Percentiles rank a stretch among this genome's conserved stretches.
phyloP scores from a whole-genome alignment of 2,329 filamentous ascomycete species.

The Colletotrichum sp. region DNA sequence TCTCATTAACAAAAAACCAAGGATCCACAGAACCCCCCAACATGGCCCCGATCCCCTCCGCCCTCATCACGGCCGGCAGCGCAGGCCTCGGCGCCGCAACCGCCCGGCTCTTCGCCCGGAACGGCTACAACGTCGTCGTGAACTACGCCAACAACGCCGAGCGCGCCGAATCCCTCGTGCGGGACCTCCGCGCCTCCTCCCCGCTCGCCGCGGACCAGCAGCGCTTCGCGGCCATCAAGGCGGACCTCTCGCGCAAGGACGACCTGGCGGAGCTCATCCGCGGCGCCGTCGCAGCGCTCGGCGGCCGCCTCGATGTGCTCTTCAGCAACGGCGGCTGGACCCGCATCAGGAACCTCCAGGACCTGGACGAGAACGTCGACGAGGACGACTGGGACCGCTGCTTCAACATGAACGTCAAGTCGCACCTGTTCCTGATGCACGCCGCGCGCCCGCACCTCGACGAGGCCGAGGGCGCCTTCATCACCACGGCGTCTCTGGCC shows the following conservation, averaged over 20 bases:
- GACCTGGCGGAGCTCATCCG: conserved; percentile 66
- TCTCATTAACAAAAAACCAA: not conserved
- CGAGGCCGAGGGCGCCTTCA: conserved; percentile 58
- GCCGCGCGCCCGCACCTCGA: conserved; percentile 49
- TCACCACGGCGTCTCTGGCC: conserved; percentile 68
- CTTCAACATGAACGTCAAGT: conserved; percentile 56
- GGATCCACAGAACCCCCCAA: not conserved
- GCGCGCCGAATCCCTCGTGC: conserved; percentile 58
- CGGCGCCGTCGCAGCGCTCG: conserved; percentile 63
- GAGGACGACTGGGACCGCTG: conserved; percentile 54
- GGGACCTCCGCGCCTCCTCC: conserved; percentile 47
- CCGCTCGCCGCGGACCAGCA: conserved; percentile 31
- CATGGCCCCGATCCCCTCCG: conserved; percentile 5
- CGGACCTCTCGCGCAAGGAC: conserved; percentile 65
- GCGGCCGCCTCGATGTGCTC: conserved; percentile 70
- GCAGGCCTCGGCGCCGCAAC: conserved; percentile 69
- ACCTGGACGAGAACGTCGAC: conserved; percentile 52
- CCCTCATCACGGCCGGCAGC: conserved; percentile 40
- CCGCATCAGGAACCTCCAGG: conserved; percentile 43
- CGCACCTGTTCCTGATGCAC: conserved; percentile 52
- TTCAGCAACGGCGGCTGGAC: conserved; percentile 76
- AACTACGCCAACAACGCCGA: conserved; percentile 66
- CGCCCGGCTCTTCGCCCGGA: conserved; percentile 62
- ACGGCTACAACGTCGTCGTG: conserved; percentile 69
- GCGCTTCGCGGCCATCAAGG: conserved; percentile 61